These are phyloP conservation scores for Russula foetens DNA, from an alignment of 768 basidiomycete species.

Conservation along the genomic window DNA sequence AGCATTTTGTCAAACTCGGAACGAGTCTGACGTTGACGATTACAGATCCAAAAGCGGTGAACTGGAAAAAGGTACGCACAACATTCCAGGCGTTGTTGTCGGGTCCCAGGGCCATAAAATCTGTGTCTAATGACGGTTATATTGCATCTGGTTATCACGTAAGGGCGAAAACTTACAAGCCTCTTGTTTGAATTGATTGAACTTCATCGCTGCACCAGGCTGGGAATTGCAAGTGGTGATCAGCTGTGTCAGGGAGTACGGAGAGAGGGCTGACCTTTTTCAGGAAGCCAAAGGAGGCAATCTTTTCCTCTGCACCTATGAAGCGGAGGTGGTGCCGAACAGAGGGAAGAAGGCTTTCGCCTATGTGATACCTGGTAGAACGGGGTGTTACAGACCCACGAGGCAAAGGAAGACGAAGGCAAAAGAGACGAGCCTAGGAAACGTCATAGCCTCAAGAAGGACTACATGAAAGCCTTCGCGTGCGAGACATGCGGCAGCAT, in stretches of 20 bases:
- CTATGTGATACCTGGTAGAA: slow-evolving; percentile 36
- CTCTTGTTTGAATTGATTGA: slow-evolving; percentile 46
- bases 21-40: slow-evolving; percentile 33
- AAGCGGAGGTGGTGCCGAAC: slow-evolving; percentile 44
- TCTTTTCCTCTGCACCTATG: slow-evolving; percentile 40
- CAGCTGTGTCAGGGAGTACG: not conserved
- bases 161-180: slow-evolving; percentile 37
- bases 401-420: not conserved
- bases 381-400: not conserved
- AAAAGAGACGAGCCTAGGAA: slow-evolving; percentile 38
- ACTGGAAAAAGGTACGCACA: slow-evolving; percentile 28
- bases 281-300: slow-evolving; percentile 37
- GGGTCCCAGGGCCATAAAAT: slow-evolving; percentile 45
- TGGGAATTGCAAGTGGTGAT: slow-evolving; percentile 21
- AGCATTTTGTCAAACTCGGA: slow-evolving; percentile 53
- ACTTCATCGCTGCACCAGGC: slow-evolving; percentile 56
- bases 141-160: not conserved
- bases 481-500: slow-evolving; percentile 45
- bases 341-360: slow-evolving; percentile 43
- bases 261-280: slow-evolving; percentile 33
- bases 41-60: not conserved
- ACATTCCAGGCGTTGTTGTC: slow-evolving; percentile 54
- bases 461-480: slow-evolving; percentile 53
- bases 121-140: slow-evolving; percentile 36
- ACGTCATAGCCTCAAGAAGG: slow-evolving; percentile 45